Conservation (phyloP, 345 rosid species). For the Brassica cretica region DNA sequence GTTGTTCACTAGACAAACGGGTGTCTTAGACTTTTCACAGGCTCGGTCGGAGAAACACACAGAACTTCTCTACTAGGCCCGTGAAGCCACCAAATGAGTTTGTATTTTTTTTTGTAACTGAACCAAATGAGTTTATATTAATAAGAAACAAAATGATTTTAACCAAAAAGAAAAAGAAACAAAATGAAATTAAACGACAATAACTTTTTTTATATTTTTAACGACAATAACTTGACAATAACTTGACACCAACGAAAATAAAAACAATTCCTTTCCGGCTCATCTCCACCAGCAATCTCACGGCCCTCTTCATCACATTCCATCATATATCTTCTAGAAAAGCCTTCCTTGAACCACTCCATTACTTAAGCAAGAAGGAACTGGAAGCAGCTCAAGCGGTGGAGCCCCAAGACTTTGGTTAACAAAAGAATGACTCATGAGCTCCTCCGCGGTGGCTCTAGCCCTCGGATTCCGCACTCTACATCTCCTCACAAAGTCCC, state of each 20-base stretch:
- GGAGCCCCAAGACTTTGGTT: slow-evolving; percentile 5
- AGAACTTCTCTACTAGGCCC: slow-evolving; percentile 69
- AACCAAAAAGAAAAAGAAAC: too few species aligned
- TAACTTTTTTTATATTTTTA: too few species aligned
- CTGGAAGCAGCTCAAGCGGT: slow-evolving; percentile 23
- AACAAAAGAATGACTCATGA: background rate
- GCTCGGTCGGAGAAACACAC: slow-evolving; percentile 75
- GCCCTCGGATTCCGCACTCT: background rate
- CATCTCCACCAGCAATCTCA: background rate
- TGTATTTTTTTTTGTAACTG: too few species aligned
- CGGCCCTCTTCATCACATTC: background rate
- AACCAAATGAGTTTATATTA: slow-evolving; percentile 41
- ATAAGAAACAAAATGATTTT: too few species aligned
- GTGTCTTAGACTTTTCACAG: slow-evolving; percentile 78
- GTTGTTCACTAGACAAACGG: slow-evolving; percentile 59
- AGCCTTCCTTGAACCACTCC: slow-evolving; percentile 26
- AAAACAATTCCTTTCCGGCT: background rate
- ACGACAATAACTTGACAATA: background rate
- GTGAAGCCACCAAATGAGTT: slow-evolving; percentile 50
- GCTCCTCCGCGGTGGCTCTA: background rate
- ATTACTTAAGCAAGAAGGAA: slow-evolving; percentile 2
- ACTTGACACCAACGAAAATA: background rate
- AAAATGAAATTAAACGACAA: too few species aligned
- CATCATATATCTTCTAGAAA: slow-evolving; percentile 2
- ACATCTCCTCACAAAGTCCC: background rate